phyloP scores from a whole-genome alignment of 2,329 filamentous ascomycete genomes.

The Verticillium nubilum region DNA sequence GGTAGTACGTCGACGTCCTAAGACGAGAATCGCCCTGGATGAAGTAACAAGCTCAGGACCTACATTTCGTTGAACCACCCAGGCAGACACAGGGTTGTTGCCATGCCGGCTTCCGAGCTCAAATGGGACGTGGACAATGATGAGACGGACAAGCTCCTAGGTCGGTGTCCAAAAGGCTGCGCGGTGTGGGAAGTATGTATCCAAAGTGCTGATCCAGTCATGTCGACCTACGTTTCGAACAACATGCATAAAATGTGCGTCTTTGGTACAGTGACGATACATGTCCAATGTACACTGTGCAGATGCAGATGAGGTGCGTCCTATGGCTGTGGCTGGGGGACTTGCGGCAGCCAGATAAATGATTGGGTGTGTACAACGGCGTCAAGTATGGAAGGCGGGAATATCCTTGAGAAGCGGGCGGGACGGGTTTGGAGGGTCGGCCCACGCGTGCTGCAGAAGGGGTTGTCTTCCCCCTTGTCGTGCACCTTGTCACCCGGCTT shows the following conservation, averaged over 20 bases:
- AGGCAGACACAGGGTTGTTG: too few species aligned
- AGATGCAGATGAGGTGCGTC: background rate
- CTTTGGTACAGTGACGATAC: background rate
- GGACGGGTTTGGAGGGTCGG: constrained; percentile 11
- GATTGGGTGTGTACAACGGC: constrained; percentile 11
- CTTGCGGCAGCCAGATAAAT: constrained; percentile 4
- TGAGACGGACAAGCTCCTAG: too few species aligned
- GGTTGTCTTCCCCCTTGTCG: background rate
- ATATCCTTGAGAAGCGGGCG: constrained; percentile 13
- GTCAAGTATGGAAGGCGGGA: constrained; percentile 8
- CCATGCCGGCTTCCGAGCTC: too few species aligned
- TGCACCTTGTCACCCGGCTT: background rate
- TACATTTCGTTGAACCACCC: too few species aligned
- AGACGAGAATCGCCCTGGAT: too few species aligned
- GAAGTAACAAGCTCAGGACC: too few species aligned
- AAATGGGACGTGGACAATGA: too few species aligned
- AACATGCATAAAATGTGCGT: background rate
- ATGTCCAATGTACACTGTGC: background rate
- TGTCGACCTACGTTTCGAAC: too few species aligned
- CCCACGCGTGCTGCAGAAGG: background rate
- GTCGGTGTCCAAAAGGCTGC: too few species aligned
- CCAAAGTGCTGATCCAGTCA: too few species aligned
- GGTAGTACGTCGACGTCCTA: too few species aligned
- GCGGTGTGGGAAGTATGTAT: too few species aligned
- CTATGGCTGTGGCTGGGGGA: background rate